Evolutionary conservation across 345 rosid species (phyloP).

Genomic region (Mangifera indica): DNA sequence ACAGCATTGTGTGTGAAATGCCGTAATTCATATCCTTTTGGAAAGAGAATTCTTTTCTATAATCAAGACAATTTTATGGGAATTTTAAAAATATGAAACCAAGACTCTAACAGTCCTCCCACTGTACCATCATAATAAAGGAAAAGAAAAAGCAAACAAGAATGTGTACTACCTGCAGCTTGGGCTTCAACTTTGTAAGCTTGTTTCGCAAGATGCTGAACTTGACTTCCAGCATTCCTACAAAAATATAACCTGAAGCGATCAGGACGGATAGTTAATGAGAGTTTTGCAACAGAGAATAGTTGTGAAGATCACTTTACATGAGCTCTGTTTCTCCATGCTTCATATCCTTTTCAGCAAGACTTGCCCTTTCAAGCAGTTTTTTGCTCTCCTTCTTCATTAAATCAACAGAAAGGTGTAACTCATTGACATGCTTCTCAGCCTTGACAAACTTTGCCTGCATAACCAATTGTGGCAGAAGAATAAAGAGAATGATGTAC

Average conservation of each 20-base stretch:
- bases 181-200: constrained; percentile 69
- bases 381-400: constrained; percentile 86
- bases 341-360: constrained; percentile 85
- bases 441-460: constrained; percentile 77
- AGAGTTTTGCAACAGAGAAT: constrained; percentile 8
- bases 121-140: background rate
- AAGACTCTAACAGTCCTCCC: background rate
- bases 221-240: constrained; percentile 73
- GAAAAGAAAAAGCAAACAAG: constrained; percentile 1
- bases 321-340: constrained; percentile 68
- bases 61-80: background rate
- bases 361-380: constrained; percentile 82
- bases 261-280: background rate
- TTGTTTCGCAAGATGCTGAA: constrained; percentile 69
- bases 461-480: constrained; percentile 18
- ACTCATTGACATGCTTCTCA: constrained; percentile 76
- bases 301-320: constrained; percentile 32
- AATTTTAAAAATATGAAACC: background rate
- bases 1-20: too few relatives aligned
- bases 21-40: background rate
- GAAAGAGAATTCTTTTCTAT: background rate
- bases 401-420: constrained; percentile 69
- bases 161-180: constrained; percentile 75
- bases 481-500: background rate
- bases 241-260: constrained; percentile 22